Base-by-base conservation (phyloP, 2,329 filamentous ascomycete species). In the Paecilomyces niveus region DNA sequence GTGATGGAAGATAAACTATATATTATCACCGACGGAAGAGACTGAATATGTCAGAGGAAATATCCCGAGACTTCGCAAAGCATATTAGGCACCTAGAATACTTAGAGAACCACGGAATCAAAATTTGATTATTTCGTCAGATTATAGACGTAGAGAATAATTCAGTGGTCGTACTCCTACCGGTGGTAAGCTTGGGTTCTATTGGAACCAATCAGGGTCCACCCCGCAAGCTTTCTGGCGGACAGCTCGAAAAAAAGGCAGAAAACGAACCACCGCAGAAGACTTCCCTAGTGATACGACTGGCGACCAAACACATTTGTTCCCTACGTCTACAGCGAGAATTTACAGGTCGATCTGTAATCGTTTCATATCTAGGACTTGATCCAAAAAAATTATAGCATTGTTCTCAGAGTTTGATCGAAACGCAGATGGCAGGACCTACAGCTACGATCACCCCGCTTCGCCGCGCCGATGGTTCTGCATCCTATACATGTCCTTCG, bases 401-500 rank as follows among this genome's bases (percentile, higher is more conserved):
- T 53, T 60, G 31, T 22, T 15, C 26, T 29, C 45, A 45, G 29
- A n/a, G 9, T n/a, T 45, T 21, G n/a, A 13, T 50, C 21, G 3
- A 31, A 26, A 15, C 33, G 57, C 64, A 57, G 51, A 77, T 77
- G 74, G 67, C 71, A 53, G 67, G 66, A 6, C 73, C 71, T n/a
- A 66, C 67, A 45, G 69, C 69, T 5, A 67, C 69, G 8, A 65
- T 76, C 53, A 67, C 71, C 6, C 66, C 67, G 22, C 68, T 76
- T 31, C 59, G 59, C 29, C 74, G 74, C 56, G 64, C 73, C 56
- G 74, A 77, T 58, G 75, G 75, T 32, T 77, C 75, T 24, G 72
- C 74, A 22, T 70, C 70, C 51, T 76, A 76, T 63, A 72, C 70
- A 63, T 77, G 74, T 53, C 73, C 73, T 15, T 65, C 67, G 9